Percentiles rank a stretch among this genome's conserved stretches.
These are phyloP conservation scores for Irpex lacteus DNA, from an alignment of 1,284 basidiomycete species.

Conservation along the genomic window DNA sequence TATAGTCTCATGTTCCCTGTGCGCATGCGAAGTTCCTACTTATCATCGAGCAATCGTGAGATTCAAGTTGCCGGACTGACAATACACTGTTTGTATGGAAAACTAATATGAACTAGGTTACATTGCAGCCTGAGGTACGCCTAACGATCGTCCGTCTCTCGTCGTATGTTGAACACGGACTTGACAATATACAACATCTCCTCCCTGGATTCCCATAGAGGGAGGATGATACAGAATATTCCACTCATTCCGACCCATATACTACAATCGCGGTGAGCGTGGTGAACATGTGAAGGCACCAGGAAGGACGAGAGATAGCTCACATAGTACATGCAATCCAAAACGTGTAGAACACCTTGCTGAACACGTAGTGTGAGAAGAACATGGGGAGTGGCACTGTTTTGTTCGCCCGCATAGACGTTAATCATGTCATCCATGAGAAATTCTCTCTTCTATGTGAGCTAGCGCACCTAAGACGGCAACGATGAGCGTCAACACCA, in stretches of 20 bases:
- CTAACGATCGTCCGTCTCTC: not conserved
- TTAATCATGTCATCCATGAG: too few species aligned
- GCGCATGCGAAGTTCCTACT: too few species aligned
- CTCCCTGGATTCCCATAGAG: conserved; percentile 43
- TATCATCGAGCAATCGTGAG: too few species aligned
- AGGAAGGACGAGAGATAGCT: not conserved
- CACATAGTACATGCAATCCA: conserved; percentile 51
- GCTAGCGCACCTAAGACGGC: conserved; percentile 35
- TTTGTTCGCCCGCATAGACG: too few species aligned
- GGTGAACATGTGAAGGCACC: too few species aligned
- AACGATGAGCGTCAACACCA: conserved; percentile 36
- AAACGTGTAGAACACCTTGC: conserved; percentile 45
- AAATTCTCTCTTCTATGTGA: not conserved
- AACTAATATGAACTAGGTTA: too few species aligned
- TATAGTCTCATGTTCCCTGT: too few species aligned
- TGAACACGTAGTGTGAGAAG: conserved; percentile 50
- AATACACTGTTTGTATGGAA: too few species aligned
- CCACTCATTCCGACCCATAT: conserved; percentile 47
- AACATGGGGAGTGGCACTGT: conserved; percentile 51
- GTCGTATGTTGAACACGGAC: not conserved
- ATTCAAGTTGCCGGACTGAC: too few species aligned
- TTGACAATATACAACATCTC: conserved; percentile 35
- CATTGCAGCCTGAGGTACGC: too few species aligned
- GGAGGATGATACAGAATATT: conserved; percentile 44
- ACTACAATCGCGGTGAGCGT: conserved; percentile 19